Evolutionary conservation across 2,329 filamentous ascomycete species (phyloP), one percentile per base, ranked within the genome.

Genomic region (Harringtonia lauricola): DNA sequence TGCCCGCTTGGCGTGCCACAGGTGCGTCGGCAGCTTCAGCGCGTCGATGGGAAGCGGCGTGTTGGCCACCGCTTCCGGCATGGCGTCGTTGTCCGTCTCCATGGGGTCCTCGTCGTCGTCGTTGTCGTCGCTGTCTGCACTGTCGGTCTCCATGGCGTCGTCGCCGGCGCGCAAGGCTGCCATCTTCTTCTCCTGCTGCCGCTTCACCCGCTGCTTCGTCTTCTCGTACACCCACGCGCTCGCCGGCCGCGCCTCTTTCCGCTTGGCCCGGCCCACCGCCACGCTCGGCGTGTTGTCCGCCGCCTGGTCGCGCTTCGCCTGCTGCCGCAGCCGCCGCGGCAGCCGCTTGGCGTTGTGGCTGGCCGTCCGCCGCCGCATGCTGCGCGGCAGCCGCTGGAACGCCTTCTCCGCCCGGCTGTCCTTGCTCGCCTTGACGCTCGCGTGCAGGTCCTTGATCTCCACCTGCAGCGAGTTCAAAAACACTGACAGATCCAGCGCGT

Each of bases 271-370:
- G 33, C 72, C 72, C 2, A 70, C 70, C 41, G 80, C 83, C 7
- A 89, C 80, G 0, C 79, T 83, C 0, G 92, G 89, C 0, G 90
- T 95, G 51, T 95, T 95, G 57, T 96, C 90, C 44, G 94, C 85
- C 15, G 70, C 68, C 80, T 95, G 94, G 71, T 94, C 76, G 49
- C 63, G 66, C 54, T 68, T 74, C 1, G 87, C 88, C 52, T 83
- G 74, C 33, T 65, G 65, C 44, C 83, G 75, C 56, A 96, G 64
- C 49, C 87, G 70, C 57, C 81, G 83, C 3, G 92, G 92, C 15
- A 98, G 82, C 49, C 83, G 77, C 64, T 90, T 94, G 30, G 85
- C 84, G 72, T 98, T 95, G 64, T 98, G 92, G 60, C 88, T 95
- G 18, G 90, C 92, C 0, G 90, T 95, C 54, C 92, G 74, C 51